Conservation (phyloP, 805 yeast species). For the Pichia phayaonensis region DNA sequence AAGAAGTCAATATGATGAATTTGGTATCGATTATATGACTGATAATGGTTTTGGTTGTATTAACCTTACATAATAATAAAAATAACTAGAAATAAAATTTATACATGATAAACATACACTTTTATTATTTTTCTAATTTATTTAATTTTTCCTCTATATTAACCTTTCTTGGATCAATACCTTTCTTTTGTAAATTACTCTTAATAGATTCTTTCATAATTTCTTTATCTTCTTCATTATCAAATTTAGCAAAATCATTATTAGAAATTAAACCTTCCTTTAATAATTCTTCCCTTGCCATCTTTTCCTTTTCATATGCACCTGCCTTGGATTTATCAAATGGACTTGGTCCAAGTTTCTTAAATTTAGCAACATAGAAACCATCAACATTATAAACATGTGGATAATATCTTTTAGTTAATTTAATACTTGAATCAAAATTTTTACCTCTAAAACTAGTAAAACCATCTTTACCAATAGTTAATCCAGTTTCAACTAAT, state of each 20-base stretch:
- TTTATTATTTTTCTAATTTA: slow-evolving; percentile 7
- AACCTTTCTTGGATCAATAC: slow-evolving; percentile 55
- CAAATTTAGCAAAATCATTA: slow-evolving; percentile 77
- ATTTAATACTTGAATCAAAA: slow-evolving; percentile 64
- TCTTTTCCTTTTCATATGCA: slow-evolving; percentile 74
- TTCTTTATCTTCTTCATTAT: slow-evolving; percentile 65
- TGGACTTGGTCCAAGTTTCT: slow-evolving; percentile 81
- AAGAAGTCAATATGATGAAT: slow-evolving; percentile 72
- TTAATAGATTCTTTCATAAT: slow-evolving; percentile 64
- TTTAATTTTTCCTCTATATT: slow-evolving; percentile 23
- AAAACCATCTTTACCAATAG: slow-evolving; percentile 94
- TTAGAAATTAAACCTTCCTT: slow-evolving; percentile 75
- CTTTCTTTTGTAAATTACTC: slow-evolving; percentile 58
- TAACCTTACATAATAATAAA: slow-evolving; percentile 9
- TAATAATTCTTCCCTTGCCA: slow-evolving; percentile 70
- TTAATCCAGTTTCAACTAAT: slow-evolving; percentile 85
- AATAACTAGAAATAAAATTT: neutral
- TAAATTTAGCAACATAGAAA: slow-evolving; percentile 93
- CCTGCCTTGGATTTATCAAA: slow-evolving; percentile 82
- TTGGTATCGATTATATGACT: slow-evolving; percentile 82
- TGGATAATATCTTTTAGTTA: slow-evolving; percentile 95
- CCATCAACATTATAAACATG: slow-evolving; percentile 99
- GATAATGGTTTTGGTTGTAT: slow-evolving; percentile 68
- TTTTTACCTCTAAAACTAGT: slow-evolving; percentile 89
- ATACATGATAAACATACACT: neutral